Percentiles rank a stretch among this genome's conserved stretches.
Evolutionary conservation across 75 land plant species (phyloP).

Genomic region (Pinus taeda): DNA sequence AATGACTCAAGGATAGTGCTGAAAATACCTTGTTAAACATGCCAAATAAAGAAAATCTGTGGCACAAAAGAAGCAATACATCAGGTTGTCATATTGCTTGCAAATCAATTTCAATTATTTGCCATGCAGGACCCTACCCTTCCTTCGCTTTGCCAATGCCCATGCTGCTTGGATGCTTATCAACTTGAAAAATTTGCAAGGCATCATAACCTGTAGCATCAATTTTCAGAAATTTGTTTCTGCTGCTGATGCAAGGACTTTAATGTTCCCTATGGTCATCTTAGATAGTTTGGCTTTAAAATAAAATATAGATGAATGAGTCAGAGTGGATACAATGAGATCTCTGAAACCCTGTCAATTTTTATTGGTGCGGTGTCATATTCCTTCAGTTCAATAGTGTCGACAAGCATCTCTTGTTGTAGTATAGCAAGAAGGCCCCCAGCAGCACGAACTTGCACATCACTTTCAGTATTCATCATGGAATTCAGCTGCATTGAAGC

Average conservation of each 20-base stretch:
- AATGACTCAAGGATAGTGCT: not conserved
- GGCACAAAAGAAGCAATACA: slow-evolving; percentile 3
- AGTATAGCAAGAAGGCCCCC: slow-evolving; percentile 92
- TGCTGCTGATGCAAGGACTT: slow-evolving; percentile 8
- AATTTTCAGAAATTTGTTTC: slow-evolving; percentile 84
- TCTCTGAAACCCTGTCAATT: slow-evolving; percentile 67
- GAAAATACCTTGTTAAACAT: slow-evolving; percentile 83
- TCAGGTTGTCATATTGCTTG: not conserved
- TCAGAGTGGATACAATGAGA: slow-evolving; percentile 71
- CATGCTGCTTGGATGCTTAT: slow-evolving; percentile 98
- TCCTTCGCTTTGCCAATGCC: slow-evolving; percentile 98
- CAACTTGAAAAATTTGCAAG: slow-evolving; percentile 90
- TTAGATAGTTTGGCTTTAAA: no score
- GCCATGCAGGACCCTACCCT: slow-evolving; percentile 52
- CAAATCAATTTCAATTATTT: not conserved
- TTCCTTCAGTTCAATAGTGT: slow-evolving; percentile 58
- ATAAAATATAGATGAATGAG: no score
- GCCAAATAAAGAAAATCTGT: slow-evolving; percentile 97
- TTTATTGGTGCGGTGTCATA: slow-evolving; percentile 50
- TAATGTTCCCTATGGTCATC: no score
- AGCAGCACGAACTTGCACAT: slow-evolving; percentile 95
- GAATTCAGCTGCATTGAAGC: slow-evolving; percentile 68
- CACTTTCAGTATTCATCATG: slow-evolving; percentile 89
- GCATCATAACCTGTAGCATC: slow-evolving; percentile 81
- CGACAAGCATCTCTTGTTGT: slow-evolving; percentile 89